Evolutionary conservation across 345 rosid genomes (phyloP), one percentile per base, ranked within the genome.

Genomic region (Hypericum perforatum): DNA sequence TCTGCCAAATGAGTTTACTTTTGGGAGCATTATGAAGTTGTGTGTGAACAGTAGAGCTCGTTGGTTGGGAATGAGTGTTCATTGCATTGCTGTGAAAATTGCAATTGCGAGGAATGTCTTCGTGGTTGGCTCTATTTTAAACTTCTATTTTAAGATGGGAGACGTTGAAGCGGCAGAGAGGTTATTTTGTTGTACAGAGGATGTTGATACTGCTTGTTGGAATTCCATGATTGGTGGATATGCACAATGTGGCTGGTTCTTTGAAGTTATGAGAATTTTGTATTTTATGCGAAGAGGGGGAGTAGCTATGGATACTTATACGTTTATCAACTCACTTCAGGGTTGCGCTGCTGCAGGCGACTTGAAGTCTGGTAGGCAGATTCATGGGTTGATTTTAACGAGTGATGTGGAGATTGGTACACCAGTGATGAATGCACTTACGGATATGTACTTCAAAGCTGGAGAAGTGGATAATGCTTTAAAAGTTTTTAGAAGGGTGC

Each of bases 181-280:
- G 14, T 37, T 62, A 0, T 75, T 75, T 54, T 16, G n/a, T 3
- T 41, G 54, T 43, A 39, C 59, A 54, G 56, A 45, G 7, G 41
- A 45, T 41, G 48, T 37, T n/a, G 79, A 75, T 52, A 41, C 53
- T 44, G 74, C 63, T 22, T 71, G 76, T 53, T 75, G 68, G 71
- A 75, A 75, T 62, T 70, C 76, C 45, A 59, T 75, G 71, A 59
- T 64, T 10, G 79, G 79, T 43, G 79, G 63, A 11, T 75, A 75
- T 62, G 62, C 62, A 39, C 56, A 64, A 36, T 71, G 58, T 53
- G 74, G 76, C 5, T 39, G 29, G 55, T 76, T 71, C 39, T 38
- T 41, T 36, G 56, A 68, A 59, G 76, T 76, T 7, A 38, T 71
- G 50, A 49, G 45, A 46, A 15, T 43, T 36, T 41, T 52, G 8